Conservation (phyloP, 2,329 filamentous ascomycete genomes). For the Colletotrichum magnum region DNA sequence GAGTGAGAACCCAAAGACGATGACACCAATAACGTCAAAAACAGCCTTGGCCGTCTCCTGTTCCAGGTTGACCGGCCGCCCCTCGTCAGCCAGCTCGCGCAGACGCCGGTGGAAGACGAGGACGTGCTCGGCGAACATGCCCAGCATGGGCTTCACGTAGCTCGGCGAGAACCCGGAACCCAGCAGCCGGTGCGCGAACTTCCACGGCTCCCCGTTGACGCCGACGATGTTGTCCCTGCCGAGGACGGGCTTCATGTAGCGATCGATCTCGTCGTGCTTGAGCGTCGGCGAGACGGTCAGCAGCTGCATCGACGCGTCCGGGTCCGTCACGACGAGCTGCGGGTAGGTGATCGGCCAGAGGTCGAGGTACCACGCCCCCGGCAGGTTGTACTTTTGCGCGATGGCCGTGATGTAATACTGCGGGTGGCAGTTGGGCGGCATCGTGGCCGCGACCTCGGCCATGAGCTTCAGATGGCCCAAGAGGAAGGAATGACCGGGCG, state of each 20-base stretch:
- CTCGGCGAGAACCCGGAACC: slow-evolving; percentile 47
- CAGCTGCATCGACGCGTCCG: slow-evolving; percentile 44
- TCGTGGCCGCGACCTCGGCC: slow-evolving; percentile 26
- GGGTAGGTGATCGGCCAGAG: slow-evolving; percentile 46
- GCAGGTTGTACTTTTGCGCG: slow-evolving; percentile 43
- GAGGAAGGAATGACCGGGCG: slow-evolving; percentile 41
- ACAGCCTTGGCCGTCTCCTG: slow-evolving; percentile 43
- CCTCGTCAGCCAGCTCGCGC: slow-evolving; percentile 28
- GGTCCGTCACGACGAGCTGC: slow-evolving; percentile 45
- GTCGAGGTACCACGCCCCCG: slow-evolving; percentile 51
- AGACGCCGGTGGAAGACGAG: slow-evolving; percentile 41
- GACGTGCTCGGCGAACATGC: slow-evolving; percentile 44
- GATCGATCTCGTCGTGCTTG: slow-evolving; percentile 31
- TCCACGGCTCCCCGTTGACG: slow-evolving; percentile 47
- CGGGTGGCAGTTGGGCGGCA: slow-evolving; percentile 44
- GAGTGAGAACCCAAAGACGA: slow-evolving; percentile 42
- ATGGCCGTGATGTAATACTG: slow-evolving; percentile 43
- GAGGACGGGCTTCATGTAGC: slow-evolving; percentile 43
- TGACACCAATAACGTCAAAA: slow-evolving; percentile 44
- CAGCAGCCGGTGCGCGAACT: slow-evolving; percentile 46
- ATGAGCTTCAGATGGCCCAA: slow-evolving; percentile 44
- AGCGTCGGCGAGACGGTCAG: slow-evolving; percentile 43
- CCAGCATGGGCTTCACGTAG: slow-evolving; percentile 43
- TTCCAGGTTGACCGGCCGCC: slow-evolving; percentile 41
- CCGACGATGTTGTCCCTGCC: slow-evolving; percentile 43